These are phyloP conservation scores for Apiospora phragmitis DNA, from an alignment of 2,329 filamentous ascomycete genomes.

Conservation along the genomic window DNA sequence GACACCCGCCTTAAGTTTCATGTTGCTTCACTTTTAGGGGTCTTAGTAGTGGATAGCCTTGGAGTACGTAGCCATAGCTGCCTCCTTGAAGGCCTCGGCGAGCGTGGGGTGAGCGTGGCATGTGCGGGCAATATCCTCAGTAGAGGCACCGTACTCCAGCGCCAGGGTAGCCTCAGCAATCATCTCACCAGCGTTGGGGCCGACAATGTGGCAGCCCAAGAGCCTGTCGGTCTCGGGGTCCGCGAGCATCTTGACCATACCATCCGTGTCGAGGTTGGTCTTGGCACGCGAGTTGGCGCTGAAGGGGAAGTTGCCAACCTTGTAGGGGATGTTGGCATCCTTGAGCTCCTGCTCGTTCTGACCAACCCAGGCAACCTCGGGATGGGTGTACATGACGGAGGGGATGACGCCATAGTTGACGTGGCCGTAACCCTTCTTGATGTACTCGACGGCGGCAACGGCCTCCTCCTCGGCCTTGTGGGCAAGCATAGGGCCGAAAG, in stretches of 20 bases:
- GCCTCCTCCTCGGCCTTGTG: conserved; percentile 99
- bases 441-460: conserved; percentile 92
- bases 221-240: conserved; percentile 96
- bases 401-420: conserved; percentile 99
- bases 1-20: neutral
- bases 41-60: conserved; percentile 93
- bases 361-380: conserved; percentile 97
- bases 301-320: conserved; percentile 93
- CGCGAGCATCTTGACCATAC: conserved; percentile 94
- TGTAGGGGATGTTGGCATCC: conserved; percentile 86
- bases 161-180: conserved; percentile 96
- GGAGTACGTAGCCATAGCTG: conserved; percentile 94
- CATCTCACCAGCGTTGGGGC: conserved; percentile 97
- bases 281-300: conserved; percentile 97
- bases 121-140: conserved; percentile 91
- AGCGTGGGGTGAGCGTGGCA: conserved; percentile 96
- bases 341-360: conserved; percentile 97
- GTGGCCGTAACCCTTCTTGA: conserved; percentile 96
- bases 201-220: conserved; percentile 94
- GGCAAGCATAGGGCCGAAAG: conserved; percentile 97
- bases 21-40: neutral
- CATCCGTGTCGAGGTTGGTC: conserved; percentile 96
- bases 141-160: conserved; percentile 93
- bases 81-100: conserved; percentile 98
- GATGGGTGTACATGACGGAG: conserved; percentile 99